Percentiles rank a stretch among this genome's conserved stretches.
Conservation (phyloP, 495 filamentous ascomycete genomes). For the Melanomma pulvis-pyrius region DNA sequence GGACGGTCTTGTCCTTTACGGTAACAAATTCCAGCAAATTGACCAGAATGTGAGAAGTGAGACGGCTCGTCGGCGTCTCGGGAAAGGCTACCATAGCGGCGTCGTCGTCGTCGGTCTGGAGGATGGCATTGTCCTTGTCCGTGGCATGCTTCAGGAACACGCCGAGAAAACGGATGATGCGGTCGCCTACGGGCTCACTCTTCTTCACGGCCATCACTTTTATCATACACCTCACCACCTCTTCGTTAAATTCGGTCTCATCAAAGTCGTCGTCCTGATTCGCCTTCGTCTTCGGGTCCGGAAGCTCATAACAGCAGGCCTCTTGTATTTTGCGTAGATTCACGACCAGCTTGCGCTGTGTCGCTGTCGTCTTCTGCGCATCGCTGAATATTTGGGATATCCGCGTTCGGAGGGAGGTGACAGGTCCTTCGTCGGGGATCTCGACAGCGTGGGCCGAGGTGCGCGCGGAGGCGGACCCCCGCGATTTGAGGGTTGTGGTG, state of each 20-base stretch:
- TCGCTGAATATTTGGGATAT: slow-evolving; percentile 81
- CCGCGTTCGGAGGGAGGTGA: slow-evolving; percentile 71
- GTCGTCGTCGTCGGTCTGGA: slow-evolving; percentile 52
- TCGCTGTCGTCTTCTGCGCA: slow-evolving; percentile 83
- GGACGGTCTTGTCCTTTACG: slow-evolving; percentile 87
- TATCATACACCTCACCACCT: slow-evolving; percentile 79
- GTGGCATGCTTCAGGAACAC: slow-evolving; percentile 78
- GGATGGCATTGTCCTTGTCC: slow-evolving; percentile 69
- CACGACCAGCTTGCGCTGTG: slow-evolving; percentile 85
- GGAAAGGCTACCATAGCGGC: slow-evolving; percentile 62
- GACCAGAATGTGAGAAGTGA: slow-evolving; percentile 72
- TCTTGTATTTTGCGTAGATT: slow-evolving; percentile 84
- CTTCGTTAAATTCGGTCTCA: slow-evolving; percentile 83
- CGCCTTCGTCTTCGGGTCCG: slow-evolving; percentile 52
- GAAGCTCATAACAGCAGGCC: slow-evolving; percentile 77
- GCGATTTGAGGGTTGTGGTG: slow-evolving; percentile 40
- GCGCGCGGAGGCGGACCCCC: slow-evolving; percentile 50
- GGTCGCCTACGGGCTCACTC: slow-evolving; percentile 85
- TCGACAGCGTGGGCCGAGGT: slow-evolving; percentile 66
- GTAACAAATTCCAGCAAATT: slow-evolving; percentile 69
- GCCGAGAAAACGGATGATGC: slow-evolving; percentile 79
- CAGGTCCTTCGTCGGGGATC: slow-evolving; percentile 71
- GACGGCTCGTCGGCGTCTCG: slow-evolving; percentile 79
- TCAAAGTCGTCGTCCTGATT: slow-evolving; percentile 56
- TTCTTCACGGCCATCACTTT: slow-evolving; percentile 87